These are phyloP conservation scores for Euphorbia peplus DNA, from an alignment of 345 rosid genomes.

Conservation along the genomic window DNA sequence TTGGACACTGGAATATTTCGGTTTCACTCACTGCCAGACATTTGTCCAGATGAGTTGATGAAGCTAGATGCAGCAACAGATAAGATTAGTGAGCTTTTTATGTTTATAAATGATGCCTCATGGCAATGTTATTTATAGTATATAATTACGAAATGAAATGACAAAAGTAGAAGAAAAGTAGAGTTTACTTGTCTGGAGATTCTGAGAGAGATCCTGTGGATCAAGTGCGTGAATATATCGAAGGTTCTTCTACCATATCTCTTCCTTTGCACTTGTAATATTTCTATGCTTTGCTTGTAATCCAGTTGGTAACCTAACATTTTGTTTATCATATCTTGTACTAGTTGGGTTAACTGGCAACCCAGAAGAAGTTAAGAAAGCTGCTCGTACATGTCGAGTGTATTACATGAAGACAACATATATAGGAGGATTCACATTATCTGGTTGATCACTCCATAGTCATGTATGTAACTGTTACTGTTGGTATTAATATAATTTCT, in stretches of 20 bases:
- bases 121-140: not conserved
- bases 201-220: conserved; percentile 94
- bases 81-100: conserved; percentile 69
- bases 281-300: not conserved
- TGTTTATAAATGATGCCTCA: not conserved
- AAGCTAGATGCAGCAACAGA: conserved; percentile 81
- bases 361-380: conserved; percentile 67
- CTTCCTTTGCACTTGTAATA: not conserved
- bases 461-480: conserved; percentile 59
- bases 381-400: conserved; percentile 89
- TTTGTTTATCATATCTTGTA: not conserved
- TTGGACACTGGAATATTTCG: conserved; percentile 83
- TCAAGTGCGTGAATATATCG: conserved; percentile 88
- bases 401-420: conserved; percentile 93
- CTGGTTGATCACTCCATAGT: conserved; percentile 98
- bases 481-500: not conserved
- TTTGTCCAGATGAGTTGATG: conserved; percentile 90
- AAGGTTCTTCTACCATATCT: conserved; percentile 47
- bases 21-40: conserved; percentile 98
- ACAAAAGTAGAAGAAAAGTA: not conserved
- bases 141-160: not conserved
- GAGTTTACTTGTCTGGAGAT: conserved; percentile 72
- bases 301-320: not conserved
- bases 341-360: conserved; percentile 83
- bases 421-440: conserved; percentile 97